These are phyloP conservation scores for Aspergillus novoparasiticus DNA, from an alignment of 2,329 filamentous ascomycete species.

Conservation along the genomic window DNA sequence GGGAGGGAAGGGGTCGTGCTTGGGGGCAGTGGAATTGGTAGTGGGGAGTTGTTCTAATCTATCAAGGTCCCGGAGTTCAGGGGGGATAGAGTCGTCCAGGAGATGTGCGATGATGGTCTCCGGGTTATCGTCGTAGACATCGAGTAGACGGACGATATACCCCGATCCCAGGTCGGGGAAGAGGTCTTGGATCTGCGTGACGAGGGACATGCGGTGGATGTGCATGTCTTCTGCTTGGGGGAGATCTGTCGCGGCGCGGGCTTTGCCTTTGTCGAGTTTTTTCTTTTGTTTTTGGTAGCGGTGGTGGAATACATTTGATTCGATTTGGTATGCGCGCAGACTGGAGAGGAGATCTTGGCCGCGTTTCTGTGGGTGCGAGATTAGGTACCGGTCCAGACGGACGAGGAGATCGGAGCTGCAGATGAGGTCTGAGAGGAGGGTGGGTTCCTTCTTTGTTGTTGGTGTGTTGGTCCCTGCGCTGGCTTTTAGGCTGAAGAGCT, in stretches of 20 bases:
- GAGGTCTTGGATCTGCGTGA: conserved; percentile 89
- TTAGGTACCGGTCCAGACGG: conserved; percentile 41
- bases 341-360: conserved; percentile 44
- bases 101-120: conserved; percentile 81
- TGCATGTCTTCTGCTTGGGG: conserved; percentile 58
- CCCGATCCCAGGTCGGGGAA: conserved; percentile 84
- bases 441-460: conserved; percentile 46
- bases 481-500: conserved; percentile 77
- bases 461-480: conserved; percentile 65
- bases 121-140: conserved; percentile 74
- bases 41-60: conserved; percentile 57
- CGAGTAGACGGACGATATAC: conserved; percentile 77
- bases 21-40: conserved; percentile 52
- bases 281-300: conserved; percentile 45
- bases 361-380: conserved; percentile 41
- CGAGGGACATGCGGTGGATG: conserved; percentile 78
- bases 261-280: conserved; percentile 46
- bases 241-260: conserved; percentile 31
- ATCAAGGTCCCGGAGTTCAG: conserved; percentile 66
- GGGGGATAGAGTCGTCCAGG: conserved; percentile 73
- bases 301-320: conserved; percentile 42
- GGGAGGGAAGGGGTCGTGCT: conserved; percentile 58
- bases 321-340: conserved; percentile 42
- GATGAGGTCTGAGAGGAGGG: conserved; percentile 78
- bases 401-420: conserved; percentile 74